Evolutionary conservation across 164 flowering plant species (phyloP).

Genomic region (Annona squamosa): DNA sequence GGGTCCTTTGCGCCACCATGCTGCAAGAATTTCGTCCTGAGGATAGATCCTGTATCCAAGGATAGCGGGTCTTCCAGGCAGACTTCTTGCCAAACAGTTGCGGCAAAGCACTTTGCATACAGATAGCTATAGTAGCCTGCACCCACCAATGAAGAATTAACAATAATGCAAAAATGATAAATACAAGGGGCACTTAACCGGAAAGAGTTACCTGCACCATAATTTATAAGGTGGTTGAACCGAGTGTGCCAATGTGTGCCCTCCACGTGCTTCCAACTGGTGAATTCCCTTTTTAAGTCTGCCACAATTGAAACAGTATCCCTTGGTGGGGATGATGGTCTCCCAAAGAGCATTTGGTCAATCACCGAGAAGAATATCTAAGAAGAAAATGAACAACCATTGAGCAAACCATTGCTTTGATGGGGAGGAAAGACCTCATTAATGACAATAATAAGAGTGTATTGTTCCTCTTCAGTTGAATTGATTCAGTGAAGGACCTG

Average conservation of each 20-base stretch:
- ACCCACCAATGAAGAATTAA: constrained; percentile 5
- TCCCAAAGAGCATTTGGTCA: constrained; percentile 81
- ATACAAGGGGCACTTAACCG: not conserved
- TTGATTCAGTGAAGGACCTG: not conserved
- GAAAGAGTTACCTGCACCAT: constrained; percentile 54
- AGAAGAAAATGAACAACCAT: constrained; percentile 1
- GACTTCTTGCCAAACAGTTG: constrained; percentile 77
- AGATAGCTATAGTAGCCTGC: constrained; percentile 92
- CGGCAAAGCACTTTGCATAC: constrained; percentile 86
- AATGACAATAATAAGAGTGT: no score
- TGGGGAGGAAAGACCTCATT: not conserved
- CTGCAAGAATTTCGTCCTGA: constrained; percentile 62
- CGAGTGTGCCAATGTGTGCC: constrained; percentile 95
- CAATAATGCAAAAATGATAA: not conserved
- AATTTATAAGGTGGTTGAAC: constrained; percentile 76
- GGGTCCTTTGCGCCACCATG: constrained; percentile 96
- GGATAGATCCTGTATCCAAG: constrained; percentile 53
- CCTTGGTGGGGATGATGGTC: constrained; percentile 30
- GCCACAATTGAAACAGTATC: constrained; percentile 63
- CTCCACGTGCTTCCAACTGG: constrained; percentile 82
- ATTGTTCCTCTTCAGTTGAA: not conserved
- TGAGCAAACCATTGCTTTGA: not conserved
- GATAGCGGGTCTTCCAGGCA: constrained; percentile 87
- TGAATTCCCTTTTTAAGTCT: constrained; percentile 53
- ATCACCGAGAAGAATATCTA: constrained; percentile 75